phyloP scores from a whole-genome alignment of 139 green algal species.

The Chlamydomonas sphaeroides region DNA sequence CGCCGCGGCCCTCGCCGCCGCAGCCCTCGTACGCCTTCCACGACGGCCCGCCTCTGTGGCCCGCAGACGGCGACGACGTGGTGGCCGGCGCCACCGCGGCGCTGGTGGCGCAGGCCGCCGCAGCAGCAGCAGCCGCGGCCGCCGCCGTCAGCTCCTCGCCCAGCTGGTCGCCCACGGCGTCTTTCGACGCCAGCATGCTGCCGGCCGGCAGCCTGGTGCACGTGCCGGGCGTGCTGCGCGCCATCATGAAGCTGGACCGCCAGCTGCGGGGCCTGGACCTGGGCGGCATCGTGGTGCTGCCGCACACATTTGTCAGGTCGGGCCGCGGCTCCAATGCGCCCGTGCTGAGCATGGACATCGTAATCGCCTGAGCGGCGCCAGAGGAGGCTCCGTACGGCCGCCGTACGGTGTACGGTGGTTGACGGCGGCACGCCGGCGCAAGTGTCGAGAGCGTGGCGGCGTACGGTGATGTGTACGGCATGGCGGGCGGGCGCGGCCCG shows the following conservation, averaged over 20 bases:
- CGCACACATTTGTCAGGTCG: slow-evolving; percentile 1
- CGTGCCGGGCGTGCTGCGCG: slow-evolving; percentile 29
- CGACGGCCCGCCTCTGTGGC: no score
- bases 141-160: not conserved
- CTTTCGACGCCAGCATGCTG: not conserved
- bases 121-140: no score
- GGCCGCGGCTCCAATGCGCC: not conserved
- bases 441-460: no score
- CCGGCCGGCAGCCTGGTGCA: slow-evolving; percentile 10
- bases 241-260: slow-evolving; percentile 29
- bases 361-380: slow-evolving; percentile 27
- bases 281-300: slow-evolving; percentile 31
- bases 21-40: not conserved
- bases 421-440: no score
- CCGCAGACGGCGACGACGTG: no score
- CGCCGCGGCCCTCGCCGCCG: not conserved
- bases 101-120: no score
- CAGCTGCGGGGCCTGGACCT: slow-evolving; percentile 35
- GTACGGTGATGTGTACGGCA: no score
- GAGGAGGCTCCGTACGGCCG: no score
- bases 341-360: slow-evolving; percentile 19
- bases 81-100: no score
- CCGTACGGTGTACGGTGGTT: no score
- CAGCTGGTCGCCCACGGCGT: not conserved
- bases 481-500: no score